Evolutionary conservation across 148 eudicot species (phyloP).

Genomic region (Salicornia ramosissima): DNA sequence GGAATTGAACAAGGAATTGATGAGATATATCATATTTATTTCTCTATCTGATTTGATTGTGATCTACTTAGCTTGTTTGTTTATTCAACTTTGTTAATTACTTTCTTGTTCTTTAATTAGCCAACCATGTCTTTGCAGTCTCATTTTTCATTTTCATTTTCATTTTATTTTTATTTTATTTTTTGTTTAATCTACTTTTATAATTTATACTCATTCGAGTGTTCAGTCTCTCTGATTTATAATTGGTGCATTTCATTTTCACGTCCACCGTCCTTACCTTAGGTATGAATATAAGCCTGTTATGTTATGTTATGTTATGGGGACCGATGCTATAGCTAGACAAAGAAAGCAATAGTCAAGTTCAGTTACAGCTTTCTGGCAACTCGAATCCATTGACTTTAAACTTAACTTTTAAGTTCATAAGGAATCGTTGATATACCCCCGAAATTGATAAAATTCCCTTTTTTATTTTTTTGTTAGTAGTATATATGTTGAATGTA

Average conservation of each 20-base stretch:
- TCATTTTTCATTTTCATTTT: neutral
- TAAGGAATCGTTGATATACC: no score
- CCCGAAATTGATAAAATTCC: no score
- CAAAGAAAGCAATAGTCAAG: slow-evolving; percentile 10
- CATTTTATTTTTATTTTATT: neutral
- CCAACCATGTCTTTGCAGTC: no score
- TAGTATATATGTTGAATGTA: no score
- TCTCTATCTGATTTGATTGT: neutral
- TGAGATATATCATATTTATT: neutral
- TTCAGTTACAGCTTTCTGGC: neutral
- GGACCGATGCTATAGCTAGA: slow-evolving; percentile 2
- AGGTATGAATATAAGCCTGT: no score
- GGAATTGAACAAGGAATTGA: slow-evolving; percentile 2
- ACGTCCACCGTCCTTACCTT: neutral
- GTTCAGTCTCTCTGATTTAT: neutral
- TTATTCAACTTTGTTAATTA: neutral
- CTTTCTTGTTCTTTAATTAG: neutral
- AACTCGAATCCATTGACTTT: neutral
- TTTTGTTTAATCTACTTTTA: neutral
- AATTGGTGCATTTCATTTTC: slow-evolving; percentile 6
- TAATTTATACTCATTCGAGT: neutral
- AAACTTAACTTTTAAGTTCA: neutral
- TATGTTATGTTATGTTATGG: neutral
- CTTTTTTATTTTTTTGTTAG: no score
- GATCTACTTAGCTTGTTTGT: neutral